Conservation (phyloP, 2,329 filamentous ascomycete species). For the Blastomyces parvus region DNA sequence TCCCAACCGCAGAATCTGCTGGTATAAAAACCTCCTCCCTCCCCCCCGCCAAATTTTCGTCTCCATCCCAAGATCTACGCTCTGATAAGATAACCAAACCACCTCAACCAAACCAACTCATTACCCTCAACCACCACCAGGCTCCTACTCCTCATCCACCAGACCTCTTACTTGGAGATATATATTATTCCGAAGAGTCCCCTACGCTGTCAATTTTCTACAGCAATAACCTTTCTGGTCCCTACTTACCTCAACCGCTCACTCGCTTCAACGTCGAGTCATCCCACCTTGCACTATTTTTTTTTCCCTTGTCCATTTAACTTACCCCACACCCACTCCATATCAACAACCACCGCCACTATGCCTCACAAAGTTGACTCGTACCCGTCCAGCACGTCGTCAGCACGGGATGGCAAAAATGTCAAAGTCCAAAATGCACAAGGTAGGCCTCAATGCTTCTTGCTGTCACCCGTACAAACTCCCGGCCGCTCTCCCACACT, state of each 20-base stretch:
- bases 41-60: not conserved
- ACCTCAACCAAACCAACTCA: not conserved
- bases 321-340: not conserved
- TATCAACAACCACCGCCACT: not conserved
- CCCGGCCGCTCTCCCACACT: not conserved
- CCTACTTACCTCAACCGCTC: not conserved
- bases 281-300: not conserved
- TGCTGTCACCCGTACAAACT: too few relatives aligned
- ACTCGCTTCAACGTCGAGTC: not conserved
- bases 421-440: conserved; percentile 7
- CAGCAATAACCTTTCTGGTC: not conserved
- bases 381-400: conserved; percentile 10
- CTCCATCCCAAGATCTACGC: not conserved
- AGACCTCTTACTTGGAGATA: conserved; percentile 1
- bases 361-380: conserved; percentile 17
- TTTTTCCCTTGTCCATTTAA: not conserved
- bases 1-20: not conserved
- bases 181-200: not conserved
- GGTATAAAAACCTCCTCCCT: conserved; percentile 2
- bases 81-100: conserved; percentile 7
- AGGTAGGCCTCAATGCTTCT: conserved; percentile 7
- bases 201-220: not conserved
- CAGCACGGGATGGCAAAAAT: conserved; percentile 5
- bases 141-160: conserved; percentile 4
- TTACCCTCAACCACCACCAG: not conserved